phyloP scores from a whole-genome alignment of 2,329 filamentous ascomycete species.

The Amauroascus verrucosus region DNA sequence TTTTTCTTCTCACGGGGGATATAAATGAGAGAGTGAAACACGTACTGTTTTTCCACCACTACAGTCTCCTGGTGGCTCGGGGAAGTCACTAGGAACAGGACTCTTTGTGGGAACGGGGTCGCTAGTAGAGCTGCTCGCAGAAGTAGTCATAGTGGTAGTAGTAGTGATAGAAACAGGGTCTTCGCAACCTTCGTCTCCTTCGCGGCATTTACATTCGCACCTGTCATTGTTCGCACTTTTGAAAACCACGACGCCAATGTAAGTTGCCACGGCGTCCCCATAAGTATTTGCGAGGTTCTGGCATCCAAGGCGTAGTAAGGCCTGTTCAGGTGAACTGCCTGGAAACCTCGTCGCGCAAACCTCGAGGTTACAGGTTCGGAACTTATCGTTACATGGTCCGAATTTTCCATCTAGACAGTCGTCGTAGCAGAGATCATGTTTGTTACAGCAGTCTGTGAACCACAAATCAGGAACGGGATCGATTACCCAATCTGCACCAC shows the following conservation, averaged over 20 bases:
- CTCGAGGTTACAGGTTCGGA: neutral
- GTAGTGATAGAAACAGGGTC: neutral
- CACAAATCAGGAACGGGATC: neutral
- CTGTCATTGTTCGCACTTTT: neutral
- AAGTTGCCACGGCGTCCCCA: neutral
- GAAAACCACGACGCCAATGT: neutral
- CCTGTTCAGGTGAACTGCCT: neutral
- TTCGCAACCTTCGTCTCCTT: neutral
- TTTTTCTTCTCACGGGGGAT: neutral
- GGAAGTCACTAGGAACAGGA: neutral
- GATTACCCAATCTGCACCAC: neutral
- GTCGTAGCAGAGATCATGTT: neutral
- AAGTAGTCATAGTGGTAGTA: neutral
- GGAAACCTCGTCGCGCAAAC: neutral
- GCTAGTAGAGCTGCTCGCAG: neutral
- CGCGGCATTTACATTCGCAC: conserved; percentile 2
- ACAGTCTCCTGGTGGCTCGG: neutral
- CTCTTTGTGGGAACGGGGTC: neutral
- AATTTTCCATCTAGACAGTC: neutral
- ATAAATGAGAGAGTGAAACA: neutral
- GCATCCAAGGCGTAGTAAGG: neutral
- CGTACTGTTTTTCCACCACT: neutral
- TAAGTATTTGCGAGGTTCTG: neutral
- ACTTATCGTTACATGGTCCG: neutral
- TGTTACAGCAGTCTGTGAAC: neutral